Base-by-base conservation (phyloP, 129 eudicot species). In the Erigeron canadensis region DNA sequence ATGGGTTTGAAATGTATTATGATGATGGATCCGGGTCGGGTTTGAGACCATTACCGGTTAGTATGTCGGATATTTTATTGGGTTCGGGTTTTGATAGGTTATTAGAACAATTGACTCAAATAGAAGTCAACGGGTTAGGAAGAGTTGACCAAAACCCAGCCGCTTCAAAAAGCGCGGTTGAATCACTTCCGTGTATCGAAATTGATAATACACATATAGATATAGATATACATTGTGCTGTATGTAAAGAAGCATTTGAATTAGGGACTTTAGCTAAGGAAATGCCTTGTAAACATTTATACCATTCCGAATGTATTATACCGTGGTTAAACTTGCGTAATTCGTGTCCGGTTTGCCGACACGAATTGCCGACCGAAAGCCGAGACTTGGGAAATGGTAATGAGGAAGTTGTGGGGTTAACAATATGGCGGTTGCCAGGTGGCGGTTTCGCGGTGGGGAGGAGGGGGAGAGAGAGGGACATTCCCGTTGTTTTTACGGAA, bases 381-480 rank as follows among this genome's bases (percentile, higher is more conserved):
- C 76, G 71, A 63, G 84, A 72, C 0, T n/a, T 38, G 1, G 66
- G 75, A 23, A 21, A 22, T 39, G 34, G 23, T 63, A 76, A 73
- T 37, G 95, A 73, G 5, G 92, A 87, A 57, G 68, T 85, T 0
- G 81, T 75, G 38, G 99, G 99, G 13, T 56, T 95, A 51, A 88
- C 94, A 2, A 95, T 95, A 78, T 95, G 99, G 99, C 78, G 99
- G 77, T 53, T 90, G 74, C 99, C 99, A 0, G 99, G 99, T 13
- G 97, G 99, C 0, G 95, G 99, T 15, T 94, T 94, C 78, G 97
- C 97, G 0, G 99, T 94, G 53, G 99, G 99, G 83, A 79, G 96
- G 80, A 82, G 98, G 75, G 93, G 90, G 3, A 88, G 83, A 67
- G 95, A 85, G 82, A 83, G 98, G 21, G 98, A 87, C 81, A 69